Evolutionary conservation across 2,329 filamentous ascomycete genomes (phyloP), one percentile per base, ranked within the genome.

Genomic region (Apiospora marii): DNA sequence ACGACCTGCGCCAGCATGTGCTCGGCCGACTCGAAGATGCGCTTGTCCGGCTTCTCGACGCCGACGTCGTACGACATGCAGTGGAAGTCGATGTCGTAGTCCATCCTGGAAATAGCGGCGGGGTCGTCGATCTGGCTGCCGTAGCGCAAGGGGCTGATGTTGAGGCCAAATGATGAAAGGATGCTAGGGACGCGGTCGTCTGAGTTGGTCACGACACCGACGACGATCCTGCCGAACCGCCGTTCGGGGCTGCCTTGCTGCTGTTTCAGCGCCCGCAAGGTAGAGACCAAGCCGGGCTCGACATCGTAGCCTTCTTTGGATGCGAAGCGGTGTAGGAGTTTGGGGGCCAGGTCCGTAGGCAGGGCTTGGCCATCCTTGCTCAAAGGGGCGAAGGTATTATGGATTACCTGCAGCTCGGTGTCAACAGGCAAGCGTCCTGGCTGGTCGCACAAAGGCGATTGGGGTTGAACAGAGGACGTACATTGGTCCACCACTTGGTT

Each of bases 1-100:
- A 85, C 72, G 12, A 81, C 76, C 4, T 79, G 74, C 2, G 73
- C 71, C 22, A 87, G 77, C 82, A 89, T 81, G 0, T 78, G 74
- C 64, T 85, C 83, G 0, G 89, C 90, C 0, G 88, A 86, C 1
- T 83, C 79, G 74, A 92, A 93, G 2, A 92, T 91, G 3, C 78
- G 75, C 12, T 72, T 74, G 70, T 90, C 83, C 0, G 91, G 91
- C 78, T 93, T 93, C 75, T 89, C 88, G 34, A 81, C 78, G 0
- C 90, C 90, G 5, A 89, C 87, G 75, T 92, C 89, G 74, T 92
- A 92, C 24, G 90, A 92, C 78, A 91, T 85, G 73, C 88, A 87
- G 8, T 88, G 84, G 73, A 92, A 91, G 76, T 88, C 86, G 61
- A 92, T 81, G 74, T 80, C 82, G 69, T 76, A 78, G 27, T 72